phyloP scores from a whole-genome alignment of 257 asterid species.

The Handroanthus guayacan region DNA sequence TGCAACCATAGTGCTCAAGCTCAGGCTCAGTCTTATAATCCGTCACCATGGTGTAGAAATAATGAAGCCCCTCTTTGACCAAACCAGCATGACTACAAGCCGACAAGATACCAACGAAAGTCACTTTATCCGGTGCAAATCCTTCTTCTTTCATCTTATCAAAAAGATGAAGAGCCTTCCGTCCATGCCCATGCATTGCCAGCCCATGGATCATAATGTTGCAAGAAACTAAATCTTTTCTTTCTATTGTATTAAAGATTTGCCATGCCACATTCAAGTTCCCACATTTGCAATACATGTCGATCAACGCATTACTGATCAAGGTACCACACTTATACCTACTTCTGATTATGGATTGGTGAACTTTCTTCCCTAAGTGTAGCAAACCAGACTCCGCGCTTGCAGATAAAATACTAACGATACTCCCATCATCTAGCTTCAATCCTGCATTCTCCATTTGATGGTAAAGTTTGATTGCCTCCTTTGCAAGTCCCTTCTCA shows the following conservation, averaged over 20 bases:
- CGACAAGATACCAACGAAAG: conserved; percentile 66
- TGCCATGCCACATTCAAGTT: conserved; percentile 60
- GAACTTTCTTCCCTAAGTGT: conserved; percentile 75
- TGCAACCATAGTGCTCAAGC: conserved; percentile 83
- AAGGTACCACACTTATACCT: conserved; percentile 42
- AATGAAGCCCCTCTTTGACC: conserved; percentile 59
- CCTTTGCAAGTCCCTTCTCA: conserved; percentile 66
- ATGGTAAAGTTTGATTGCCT: conserved; percentile 61
- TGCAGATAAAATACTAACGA: conserved; percentile 69
- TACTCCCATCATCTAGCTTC: conserved; percentile 59
- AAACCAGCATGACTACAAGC: conserved; percentile 81
- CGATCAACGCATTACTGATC: conserved; percentile 72
- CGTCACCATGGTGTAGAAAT: conserved; percentile 67
- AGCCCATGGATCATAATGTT: conserved; percentile 82
- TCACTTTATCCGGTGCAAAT: conserved; percentile 67
- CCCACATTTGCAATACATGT: conserved; percentile 92
- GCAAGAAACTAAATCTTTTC: conserved; percentile 78
- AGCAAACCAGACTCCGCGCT: conserved; percentile 77
- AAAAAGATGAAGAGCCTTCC: conserved; percentile 67
- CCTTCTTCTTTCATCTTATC: conserved; percentile 64
- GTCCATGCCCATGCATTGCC: conserved; percentile 72
- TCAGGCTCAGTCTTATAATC: conserved; percentile 60
- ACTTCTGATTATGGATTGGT: conserved; percentile 45
- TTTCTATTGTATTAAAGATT: conserved; percentile 51
- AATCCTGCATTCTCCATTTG: conserved; percentile 53